A percentile compares a stretch with the other conserved stretches of the same genome.
Evolutionary conservation across 768 basidiomycete genomes (phyloP).

Genomic region (Kwoniella shandongensis): DNA sequence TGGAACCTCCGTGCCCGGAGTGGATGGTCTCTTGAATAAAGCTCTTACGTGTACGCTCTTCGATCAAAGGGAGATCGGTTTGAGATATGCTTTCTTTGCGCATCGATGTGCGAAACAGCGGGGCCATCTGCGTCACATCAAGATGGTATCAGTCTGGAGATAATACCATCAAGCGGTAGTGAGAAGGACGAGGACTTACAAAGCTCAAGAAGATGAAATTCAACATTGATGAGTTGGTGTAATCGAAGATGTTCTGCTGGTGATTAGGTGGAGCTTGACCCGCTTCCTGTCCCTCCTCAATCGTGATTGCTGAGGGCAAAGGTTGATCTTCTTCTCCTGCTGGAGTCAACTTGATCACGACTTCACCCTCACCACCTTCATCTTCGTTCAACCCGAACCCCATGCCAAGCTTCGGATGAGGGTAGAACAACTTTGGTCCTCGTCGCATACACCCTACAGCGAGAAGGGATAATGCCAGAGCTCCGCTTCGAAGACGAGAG

Average conservation of each 20-base stretch:
- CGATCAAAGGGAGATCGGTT: conserved; percentile 37
- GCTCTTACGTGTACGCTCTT: conserved; percentile 30
- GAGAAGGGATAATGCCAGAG: conserved; percentile 15
- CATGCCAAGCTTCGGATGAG: conserved; percentile 28
- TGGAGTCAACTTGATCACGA: conserved; percentile 11
- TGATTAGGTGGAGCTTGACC: background rate
- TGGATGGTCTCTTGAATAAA: conserved; percentile 10
- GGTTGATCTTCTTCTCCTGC: conserved; percentile 5
- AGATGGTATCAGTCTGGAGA: too few species aligned
- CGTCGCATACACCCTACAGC: conserved; percentile 38
- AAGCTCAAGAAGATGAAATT: conserved; percentile 34
- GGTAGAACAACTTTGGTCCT: conserved; percentile 39
- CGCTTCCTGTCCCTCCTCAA: conserved; percentile 7
- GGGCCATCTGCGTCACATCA: conserved; percentile 20
- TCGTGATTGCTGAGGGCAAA: conserved; percentile 5
- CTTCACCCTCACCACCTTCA: conserved; percentile 4
- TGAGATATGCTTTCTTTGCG: conserved; percentile 23
- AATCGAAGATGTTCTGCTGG: conserved; percentile 32
- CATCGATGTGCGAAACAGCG: conserved; percentile 25
- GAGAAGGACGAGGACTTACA: too few species aligned
- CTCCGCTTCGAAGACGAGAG: conserved; percentile 3
- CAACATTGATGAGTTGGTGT: conserved; percentile 31
- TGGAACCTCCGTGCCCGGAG: background rate
- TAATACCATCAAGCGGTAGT: too few species aligned
- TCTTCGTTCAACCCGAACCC: conserved; percentile 41